Base-by-base conservation (phyloP, 306 rosid genomes). In the Rosa multiflora region DNA sequence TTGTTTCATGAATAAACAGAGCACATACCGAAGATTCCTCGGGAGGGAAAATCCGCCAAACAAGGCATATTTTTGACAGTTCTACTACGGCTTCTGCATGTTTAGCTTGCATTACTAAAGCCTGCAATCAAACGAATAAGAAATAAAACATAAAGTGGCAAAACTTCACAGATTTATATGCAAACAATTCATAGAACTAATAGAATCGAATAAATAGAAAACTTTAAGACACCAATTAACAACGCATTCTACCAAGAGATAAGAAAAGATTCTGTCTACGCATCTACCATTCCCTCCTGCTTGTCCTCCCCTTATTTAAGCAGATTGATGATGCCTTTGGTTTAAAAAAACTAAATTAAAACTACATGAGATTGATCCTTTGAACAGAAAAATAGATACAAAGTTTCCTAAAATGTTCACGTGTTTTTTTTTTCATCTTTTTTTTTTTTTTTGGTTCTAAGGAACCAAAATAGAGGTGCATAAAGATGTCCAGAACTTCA, bases 41-140 rank as follows among this genome's bases (percentile, higher is more conserved):
- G 0, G 99, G 97, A 92, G 97, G 94, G 83, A 94, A 92, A 87
- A 87, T 87, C 64, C 78, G 86, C 76, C 86, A 86, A 64, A 91
- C 49, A 49, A 78, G 93, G 88, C 97, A 92, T 67, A 91, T 88
- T 82, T 94, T 92, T 82, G 96, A 88, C 82, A 94, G 81, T 86
- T 94, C 99, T 23, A 72, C 78, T 77, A 79, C 74, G 77, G 97
- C 89, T 58, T 92, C 97, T 55, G 83, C 88, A 75, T 87, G 90
- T 72, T 90, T 88, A 37, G 88, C 95, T 91, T 94, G 99, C 88
- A 94, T 89, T 83, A 89, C 91, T 83, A 87, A 76, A 76, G 99
- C 99, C 99, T 94, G 74, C 77, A 69, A 79, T 76, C 21, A 64
- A 72, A 78, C 18, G 26, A 74, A 73, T 55, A 21, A 11, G 73